A percentile compares a stretch with the other conserved stretches of the same genome.
Conservation (phyloP, 2,329 filamentous ascomycete species). For the Seiridium unicorne region DNA sequence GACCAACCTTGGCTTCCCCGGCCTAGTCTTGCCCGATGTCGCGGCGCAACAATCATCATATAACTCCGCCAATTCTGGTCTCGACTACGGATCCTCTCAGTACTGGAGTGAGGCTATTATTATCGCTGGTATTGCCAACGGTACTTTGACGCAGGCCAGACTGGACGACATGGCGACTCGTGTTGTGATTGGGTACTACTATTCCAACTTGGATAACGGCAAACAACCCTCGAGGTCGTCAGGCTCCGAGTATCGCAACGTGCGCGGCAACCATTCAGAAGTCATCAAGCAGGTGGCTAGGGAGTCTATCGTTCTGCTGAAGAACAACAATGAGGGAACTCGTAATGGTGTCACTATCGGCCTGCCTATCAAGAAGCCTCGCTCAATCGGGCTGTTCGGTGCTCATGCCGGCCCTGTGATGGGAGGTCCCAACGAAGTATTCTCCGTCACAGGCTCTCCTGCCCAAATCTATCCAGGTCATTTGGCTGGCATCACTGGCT, state of each 20-base stretch:
- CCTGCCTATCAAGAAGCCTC: conserved; percentile 52
- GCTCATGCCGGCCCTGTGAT: not conserved
- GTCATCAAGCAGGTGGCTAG: conserved; percentile 12
- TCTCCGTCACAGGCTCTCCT: not conserved
- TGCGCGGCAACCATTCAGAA: conserved; percentile 13
- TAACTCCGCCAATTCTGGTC: conserved; percentile 2
- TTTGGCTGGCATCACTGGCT: conserved; percentile 54
- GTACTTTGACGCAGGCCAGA: no score
- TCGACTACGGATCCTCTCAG: not conserved
- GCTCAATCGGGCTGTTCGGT: conserved; percentile 44
- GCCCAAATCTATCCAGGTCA: conserved; percentile 14
- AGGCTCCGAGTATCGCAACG: conserved; percentile 8
- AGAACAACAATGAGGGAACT: conserved; percentile 44
- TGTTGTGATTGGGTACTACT: conserved; percentile 14
- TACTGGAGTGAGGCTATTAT: not conserved
- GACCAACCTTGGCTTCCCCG: no score
- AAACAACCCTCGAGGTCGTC: not conserved
- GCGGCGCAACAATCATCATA: no score
- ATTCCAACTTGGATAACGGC: conserved; percentile 11
- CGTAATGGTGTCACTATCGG: conserved; percentile 29
- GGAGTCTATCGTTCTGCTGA: conserved; percentile 62
- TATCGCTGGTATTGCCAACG: no score
- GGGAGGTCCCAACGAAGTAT: no score
- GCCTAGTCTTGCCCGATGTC: no score
- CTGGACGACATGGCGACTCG: not conserved